Percentiles rank a stretch among this genome's conserved stretches.
Conservation (phyloP, 2,329 filamentous ascomycete species). For the Talaromyces sp. region DNA sequence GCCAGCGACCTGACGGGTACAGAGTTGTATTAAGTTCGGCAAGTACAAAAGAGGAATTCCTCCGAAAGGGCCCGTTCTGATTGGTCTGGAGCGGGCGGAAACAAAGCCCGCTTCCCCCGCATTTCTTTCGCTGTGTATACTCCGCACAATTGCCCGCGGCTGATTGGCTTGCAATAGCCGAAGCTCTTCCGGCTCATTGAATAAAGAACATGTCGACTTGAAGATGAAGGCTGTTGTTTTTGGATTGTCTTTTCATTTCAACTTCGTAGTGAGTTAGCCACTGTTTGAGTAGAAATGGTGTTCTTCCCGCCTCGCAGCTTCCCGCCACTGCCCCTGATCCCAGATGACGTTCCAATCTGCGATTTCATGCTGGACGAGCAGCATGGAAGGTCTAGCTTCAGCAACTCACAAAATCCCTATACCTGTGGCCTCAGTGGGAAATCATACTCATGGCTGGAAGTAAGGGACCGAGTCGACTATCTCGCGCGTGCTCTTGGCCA, state of each 20-base stretch:
- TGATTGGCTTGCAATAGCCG: constrained; percentile 10
- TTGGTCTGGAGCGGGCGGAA: not conserved
- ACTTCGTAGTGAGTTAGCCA: not conserved
- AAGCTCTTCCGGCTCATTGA: not conserved
- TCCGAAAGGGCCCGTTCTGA: not conserved
- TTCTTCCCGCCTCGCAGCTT: constrained; percentile 43
- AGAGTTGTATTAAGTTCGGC: not conserved
- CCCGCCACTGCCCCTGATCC: constrained; percentile 53
- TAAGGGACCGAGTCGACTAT: constrained; percentile 63
- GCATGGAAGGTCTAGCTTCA: constrained; percentile 63
- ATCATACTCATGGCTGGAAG: constrained; percentile 61
- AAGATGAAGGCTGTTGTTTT: too few species aligned
- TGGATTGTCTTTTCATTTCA: too few species aligned
- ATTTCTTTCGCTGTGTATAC: not conserved
- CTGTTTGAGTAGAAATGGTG: constrained; percentile 37
- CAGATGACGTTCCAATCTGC: constrained; percentile 69
- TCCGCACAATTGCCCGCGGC: not conserved
- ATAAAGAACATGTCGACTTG: not conserved
- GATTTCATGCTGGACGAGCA: constrained; percentile 74
- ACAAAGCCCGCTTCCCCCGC: not conserved
- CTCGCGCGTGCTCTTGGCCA: constrained; percentile 67
- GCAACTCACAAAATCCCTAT: constrained; percentile 66
- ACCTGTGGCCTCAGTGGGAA: constrained; percentile 72
- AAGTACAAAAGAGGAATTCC: not conserved
- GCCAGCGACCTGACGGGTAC: too few species aligned